These are phyloP conservation scores for Ceriops decandra DNA, from an alignment of 345 rosid genomes.

Conservation along the genomic window DNA sequence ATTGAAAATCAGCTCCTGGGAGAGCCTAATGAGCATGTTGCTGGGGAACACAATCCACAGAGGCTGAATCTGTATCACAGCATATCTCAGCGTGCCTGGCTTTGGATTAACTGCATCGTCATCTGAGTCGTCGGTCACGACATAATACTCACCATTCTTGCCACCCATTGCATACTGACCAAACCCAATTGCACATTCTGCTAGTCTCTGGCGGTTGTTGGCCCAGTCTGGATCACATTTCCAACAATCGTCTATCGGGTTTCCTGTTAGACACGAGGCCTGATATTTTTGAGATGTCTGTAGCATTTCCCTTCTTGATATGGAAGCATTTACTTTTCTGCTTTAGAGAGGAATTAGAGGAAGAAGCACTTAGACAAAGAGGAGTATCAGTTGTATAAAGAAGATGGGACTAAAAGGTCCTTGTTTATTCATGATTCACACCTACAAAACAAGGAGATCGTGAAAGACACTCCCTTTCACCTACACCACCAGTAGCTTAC, in stretches of 20 bases:
- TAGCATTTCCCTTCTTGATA: constrained; percentile 60
- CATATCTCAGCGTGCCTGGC: constrained; percentile 92
- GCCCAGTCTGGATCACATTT: constrained; percentile 97
- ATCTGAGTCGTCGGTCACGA: constrained; percentile 87
- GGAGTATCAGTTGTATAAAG: not conserved
- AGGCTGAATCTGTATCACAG: constrained; percentile 81
- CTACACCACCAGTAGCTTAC: not conserved
- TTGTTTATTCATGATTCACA: not conserved
- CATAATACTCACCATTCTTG: constrained; percentile 74
- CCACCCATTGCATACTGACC: constrained; percentile 95
- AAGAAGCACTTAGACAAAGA: not conserved
- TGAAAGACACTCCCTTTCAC: not conserved
- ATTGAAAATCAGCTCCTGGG: constrained; percentile 84
- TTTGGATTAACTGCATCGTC: constrained; percentile 73
- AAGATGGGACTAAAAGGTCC: not conserved
- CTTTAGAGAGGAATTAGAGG: not conserved
- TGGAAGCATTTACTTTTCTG: constrained; percentile 84
- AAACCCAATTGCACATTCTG: constrained; percentile 91
- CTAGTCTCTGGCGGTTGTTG: constrained; percentile 77
- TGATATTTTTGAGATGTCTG: constrained; percentile 38
- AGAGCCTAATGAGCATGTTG: constrained; percentile 74
- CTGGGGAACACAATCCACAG: constrained; percentile 93
- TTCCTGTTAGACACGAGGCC: constrained; percentile 66
- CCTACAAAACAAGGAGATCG: not conserved
- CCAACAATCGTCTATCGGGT: constrained; percentile 99